Evolutionary conservation across 306 rosid genomes (phyloP), one percentile per base, ranked within the genome.

Genomic region (Rosa rugosa): DNA sequence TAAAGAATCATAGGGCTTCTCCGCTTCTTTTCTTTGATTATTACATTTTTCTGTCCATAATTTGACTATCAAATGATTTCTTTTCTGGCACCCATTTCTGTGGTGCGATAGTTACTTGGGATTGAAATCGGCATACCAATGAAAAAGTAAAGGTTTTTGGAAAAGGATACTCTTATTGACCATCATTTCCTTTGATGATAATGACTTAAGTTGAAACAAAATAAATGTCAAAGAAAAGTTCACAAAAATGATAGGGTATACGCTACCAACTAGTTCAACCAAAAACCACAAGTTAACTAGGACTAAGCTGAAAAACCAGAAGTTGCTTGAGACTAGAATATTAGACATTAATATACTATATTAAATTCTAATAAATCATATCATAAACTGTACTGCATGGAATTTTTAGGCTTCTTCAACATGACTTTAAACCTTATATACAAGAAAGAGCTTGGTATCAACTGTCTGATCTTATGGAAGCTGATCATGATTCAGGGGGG

Each of bases 21-120:
- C 41, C 75, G 17, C 40, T 45, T 73, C 75, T 57, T 49, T 42
- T 12, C 36, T 17, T 62, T 42, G 11, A 62, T 73, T 66, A 8
- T 84, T 46, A 27, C 40, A 64, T 84, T 73, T 57, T 81, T 54
- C 12, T 82, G 79, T 80, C 53, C 75, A 84, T 83, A 42, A 71
- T 76, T 77, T 83, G 36, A 80, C 16, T 5, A 57, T 31, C 36
- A 73, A 64, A 66, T 45, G 56, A 85, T 84, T 84, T 86, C 81
- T 83, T 77, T 81, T 57, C 72, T 47, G 3, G 66, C 27, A 20
- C 75, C 68, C 65, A 5, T 12, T 22, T 11, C 69, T 65, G 65
- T 14, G 42, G 65, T 65, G 80, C 42, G 49, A 46, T 22, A 56
- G 22, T 9, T 34, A 65, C 45, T 25, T 75, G 69, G 42, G 56